phyloP scores from a whole-genome alignment of 1,284 basidiomycete species.

The Trichosporon sp. region DNA sequence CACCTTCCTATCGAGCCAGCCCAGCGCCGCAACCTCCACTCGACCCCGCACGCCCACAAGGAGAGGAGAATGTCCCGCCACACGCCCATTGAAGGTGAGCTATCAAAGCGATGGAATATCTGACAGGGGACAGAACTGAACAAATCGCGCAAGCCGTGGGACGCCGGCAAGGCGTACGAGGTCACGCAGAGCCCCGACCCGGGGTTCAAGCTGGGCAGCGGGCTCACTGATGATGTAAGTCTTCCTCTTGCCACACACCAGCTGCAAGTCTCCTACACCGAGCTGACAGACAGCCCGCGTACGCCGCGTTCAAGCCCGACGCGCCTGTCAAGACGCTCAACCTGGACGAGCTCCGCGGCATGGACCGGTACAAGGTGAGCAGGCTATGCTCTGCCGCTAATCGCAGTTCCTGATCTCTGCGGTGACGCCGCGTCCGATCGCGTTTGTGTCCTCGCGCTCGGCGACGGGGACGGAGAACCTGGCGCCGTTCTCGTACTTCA shows the following conservation, averaged over 20 bases:
- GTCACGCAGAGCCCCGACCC: constrained; percentile 55
- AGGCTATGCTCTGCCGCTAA: neutral
- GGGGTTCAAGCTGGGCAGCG: constrained; percentile 57
- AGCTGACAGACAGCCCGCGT: constrained; percentile 27
- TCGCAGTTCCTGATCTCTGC: constrained; percentile 4
- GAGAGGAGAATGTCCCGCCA: neutral
- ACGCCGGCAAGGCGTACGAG: neutral
- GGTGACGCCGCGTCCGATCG: constrained; percentile 59
- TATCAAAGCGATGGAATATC: neutral
- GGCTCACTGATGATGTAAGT: constrained; percentile 49
- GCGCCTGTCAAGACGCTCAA: constrained; percentile 55
- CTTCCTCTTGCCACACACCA: neutral
- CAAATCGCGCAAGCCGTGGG: constrained; percentile 6
- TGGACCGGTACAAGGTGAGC: constrained; percentile 51
- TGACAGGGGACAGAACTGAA: constrained; percentile 6
- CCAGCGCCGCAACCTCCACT: neutral
- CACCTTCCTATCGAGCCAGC: too few relatives aligned
- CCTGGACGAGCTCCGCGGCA: constrained; percentile 52
- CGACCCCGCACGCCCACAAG: neutral
- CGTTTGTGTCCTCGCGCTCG: constrained; percentile 64
- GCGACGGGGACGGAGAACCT: constrained; percentile 58
- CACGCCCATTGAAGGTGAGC: neutral
- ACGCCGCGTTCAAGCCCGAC: constrained; percentile 50
- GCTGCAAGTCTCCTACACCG: neutral
- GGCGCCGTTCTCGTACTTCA: constrained; percentile 49